Evolutionary conservation across 352 stramenopile genomes (phyloP).

Genomic region (Pythium volutum): DNA sequence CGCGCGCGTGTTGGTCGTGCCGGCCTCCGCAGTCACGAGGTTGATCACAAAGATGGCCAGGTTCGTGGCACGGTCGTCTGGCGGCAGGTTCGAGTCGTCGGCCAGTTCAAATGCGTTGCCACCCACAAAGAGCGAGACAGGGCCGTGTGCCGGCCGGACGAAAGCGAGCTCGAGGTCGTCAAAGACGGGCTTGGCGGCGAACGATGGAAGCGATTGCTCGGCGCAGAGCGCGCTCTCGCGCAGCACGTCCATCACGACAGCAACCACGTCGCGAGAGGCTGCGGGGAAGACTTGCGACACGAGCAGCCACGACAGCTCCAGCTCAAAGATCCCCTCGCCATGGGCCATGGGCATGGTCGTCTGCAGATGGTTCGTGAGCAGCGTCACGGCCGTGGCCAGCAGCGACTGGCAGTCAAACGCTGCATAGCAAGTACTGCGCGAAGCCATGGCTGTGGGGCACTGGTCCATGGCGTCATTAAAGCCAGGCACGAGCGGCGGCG

Average conservation of each 20-base stretch:
- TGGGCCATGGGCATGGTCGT: background rate
- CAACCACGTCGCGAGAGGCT: background rate
- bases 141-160: background rate
- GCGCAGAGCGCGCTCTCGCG: constrained; percentile 4
- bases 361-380: background rate
- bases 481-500: background rate
- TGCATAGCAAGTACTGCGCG: constrained; percentile 1
- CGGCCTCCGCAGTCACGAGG: background rate
- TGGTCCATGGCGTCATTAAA: background rate
- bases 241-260: background rate
- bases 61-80: background rate
- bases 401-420: constrained; percentile 6
- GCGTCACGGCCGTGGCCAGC: background rate
- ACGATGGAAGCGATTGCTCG: background rate
- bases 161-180: constrained; percentile 3
- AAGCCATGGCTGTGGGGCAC: background rate
- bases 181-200: background rate
- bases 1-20: background rate
- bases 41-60: constrained; percentile 12
- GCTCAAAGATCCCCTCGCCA: background rate
- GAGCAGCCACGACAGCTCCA: background rate
- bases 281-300: background rate
- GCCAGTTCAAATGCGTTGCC: background rate
- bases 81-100: background rate
- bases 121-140: background rate